Conservation (phyloP, 2,329 filamentous ascomycete genomes). For the Ciborinia camelliae region DNA sequence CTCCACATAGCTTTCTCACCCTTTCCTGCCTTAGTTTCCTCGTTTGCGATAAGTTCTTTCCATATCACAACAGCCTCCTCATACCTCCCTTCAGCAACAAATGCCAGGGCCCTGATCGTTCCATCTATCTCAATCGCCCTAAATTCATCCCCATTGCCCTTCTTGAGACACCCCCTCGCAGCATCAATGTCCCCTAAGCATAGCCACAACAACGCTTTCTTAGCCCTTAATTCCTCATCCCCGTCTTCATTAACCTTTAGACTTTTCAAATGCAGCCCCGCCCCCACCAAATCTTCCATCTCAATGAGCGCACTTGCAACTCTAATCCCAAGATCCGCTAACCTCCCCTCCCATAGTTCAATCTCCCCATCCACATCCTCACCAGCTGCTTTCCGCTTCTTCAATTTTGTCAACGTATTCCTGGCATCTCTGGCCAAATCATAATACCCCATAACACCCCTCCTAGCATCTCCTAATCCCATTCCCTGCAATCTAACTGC, state of each 20-base stretch:
- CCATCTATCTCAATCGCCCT: constrained; percentile 39
- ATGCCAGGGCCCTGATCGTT: constrained; percentile 64
- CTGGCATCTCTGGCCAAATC: constrained; percentile 80
- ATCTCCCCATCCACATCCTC: constrained; percentile 40
- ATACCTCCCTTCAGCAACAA: constrained; percentile 76
- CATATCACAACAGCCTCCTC: constrained; percentile 60
- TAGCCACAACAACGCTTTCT: constrained; percentile 68
- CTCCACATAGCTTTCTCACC: constrained; percentile 64
- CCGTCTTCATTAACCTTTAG: constrained; percentile 43
- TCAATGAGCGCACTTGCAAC: constrained; percentile 68
- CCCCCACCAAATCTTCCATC: constrained; percentile 84
- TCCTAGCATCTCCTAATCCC: constrained; percentile 77
- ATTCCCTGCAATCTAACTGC: constrained; percentile 81
- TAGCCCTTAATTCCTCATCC: constrained; percentile 41
- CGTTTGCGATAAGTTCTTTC: constrained; percentile 46
- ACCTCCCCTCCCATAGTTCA: constrained; percentile 65
- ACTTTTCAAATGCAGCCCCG: constrained; percentile 66
- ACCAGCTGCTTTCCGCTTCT: constrained; percentile 26
- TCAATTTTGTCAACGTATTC: constrained; percentile 51
- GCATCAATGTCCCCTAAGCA: constrained; percentile 72
- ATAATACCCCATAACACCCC: constrained; percentile 87
- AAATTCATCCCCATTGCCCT: constrained; percentile 26
- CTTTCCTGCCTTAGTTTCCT: constrained; percentile 21
- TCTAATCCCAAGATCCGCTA: constrained; percentile 70
- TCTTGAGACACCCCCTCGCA: constrained; percentile 54